Evolutionary conservation across 129 eudicot species (phyloP).

Genomic region (Ambrosia artemisiifolia): DNA sequence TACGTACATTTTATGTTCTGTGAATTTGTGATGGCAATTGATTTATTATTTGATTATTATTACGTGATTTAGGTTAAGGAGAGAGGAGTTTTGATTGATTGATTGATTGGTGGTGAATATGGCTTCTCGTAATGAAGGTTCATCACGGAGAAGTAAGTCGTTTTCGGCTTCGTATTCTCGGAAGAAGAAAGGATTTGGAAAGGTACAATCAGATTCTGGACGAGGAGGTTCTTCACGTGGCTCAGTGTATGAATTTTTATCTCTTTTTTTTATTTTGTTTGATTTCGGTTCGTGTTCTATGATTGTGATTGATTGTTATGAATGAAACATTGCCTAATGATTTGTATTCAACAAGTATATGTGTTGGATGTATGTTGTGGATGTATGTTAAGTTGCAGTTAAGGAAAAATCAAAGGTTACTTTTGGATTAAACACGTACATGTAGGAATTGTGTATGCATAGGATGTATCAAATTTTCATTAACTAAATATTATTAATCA

Average conservation of each 20-base stretch:
- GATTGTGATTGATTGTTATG: background rate
- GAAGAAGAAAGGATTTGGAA: conserved; percentile 46
- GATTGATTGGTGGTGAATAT: conserved; percentile 34
- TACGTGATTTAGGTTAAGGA: conserved; percentile 1
- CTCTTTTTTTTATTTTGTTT: background rate
- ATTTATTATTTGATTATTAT: background rate
- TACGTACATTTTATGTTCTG: background rate
- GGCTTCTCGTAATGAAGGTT: conserved; percentile 60
- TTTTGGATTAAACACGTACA: background rate
- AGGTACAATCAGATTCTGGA: conserved; percentile 26
- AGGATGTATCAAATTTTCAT: too few species aligned
- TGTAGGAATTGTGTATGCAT: too few species aligned
- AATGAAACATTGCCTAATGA: background rate
- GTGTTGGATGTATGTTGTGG: background rate
- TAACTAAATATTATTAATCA: too few species aligned
- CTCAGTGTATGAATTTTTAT: conserved; percentile 4
- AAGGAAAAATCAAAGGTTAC: background rate
- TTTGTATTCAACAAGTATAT: background rate
- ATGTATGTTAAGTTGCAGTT: background rate
- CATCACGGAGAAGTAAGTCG: conserved; percentile 57
- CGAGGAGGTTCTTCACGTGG: conserved; percentile 44
- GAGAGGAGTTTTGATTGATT: conserved; percentile 21
- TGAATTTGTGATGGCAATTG: background rate
- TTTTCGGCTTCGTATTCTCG: conserved; percentile 42
- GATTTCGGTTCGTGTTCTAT: background rate